Base-by-base conservation (phyloP, 164 flowering plant species). In the Berberis thunbergii region DNA sequence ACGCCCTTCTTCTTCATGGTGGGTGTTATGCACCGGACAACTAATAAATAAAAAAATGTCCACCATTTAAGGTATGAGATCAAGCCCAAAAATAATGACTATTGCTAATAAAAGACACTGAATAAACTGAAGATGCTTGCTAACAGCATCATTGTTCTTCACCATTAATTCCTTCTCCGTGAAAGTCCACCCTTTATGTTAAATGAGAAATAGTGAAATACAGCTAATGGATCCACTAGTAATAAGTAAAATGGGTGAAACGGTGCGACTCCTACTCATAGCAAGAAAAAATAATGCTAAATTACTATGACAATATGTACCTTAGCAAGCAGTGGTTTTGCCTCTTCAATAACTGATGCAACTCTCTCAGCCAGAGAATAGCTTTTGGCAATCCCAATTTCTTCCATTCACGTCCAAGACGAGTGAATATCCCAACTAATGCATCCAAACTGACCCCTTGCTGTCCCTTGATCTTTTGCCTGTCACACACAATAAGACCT, bases 361-460 rank as follows among this genome's bases (percentile, higher is more conserved):
- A 82, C 89, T 70, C 87, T 78, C 69, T 90, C 83, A 60, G 91
- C 97, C 61, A 93, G 65, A 13, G 69, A 9, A 69, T 82, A 93
- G 60, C 79, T 79, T 64, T 83, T 88, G 49, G 79, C 64, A 66
- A 93, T 70, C 64, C 98, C 95, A 69, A 93, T 91, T 75, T 75
- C 81, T 77, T 90, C 97, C 63, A 83, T 78, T 93, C 97, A 67
- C 96, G 88, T 61, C 96, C 98, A 64, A 94, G 78, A 57, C 96
- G 94, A 8, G 95, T 91, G 64, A 88, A 83, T 71, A 93, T 88
- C 26, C 95, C 98, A 59, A 93, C 98, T 71, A 93, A 76, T 53
- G 73, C 95, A 83, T 93, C 98, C 76, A 93, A 78, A 68, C 98
- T 93, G 43, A 90, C 96, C 41, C 98, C 98, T 70, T 87, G 88